These are phyloP conservation scores for Didymella pomorum DNA, from an alignment of 2,329 filamentous ascomycete genomes.

Conservation along the genomic window DNA sequence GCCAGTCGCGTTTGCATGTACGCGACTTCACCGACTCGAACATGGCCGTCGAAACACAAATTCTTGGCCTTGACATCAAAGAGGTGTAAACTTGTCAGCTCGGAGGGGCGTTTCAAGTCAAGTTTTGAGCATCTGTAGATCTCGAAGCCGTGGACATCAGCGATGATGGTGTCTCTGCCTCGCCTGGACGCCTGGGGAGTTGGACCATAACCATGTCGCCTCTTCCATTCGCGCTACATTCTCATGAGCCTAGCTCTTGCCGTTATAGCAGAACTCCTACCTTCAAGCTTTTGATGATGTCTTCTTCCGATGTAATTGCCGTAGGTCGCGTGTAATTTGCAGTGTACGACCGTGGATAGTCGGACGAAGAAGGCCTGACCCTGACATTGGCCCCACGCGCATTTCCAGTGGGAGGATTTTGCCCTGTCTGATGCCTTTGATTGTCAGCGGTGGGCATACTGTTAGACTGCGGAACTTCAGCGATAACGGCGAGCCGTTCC, in stretches of 20 bases:
- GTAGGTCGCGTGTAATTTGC: conserved; percentile 22
- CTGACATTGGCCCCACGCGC: neutral
- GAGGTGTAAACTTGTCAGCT: conserved; percentile 31
- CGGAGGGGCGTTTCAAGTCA: conserved; percentile 13
- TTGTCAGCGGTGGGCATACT: neutral
- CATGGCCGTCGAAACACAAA: conserved; percentile 39
- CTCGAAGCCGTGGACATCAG: conserved; percentile 37
- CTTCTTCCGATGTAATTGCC: conserved; percentile 15
- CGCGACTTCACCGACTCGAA: conserved; percentile 62
- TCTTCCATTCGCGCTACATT: conserved; percentile 19
- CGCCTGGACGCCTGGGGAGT: conserved; percentile 10
- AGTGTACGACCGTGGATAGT: conserved; percentile 25
- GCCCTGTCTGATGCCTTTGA: neutral
- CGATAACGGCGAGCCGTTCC: neutral
- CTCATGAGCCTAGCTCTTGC: neutral
- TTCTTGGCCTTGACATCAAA: conserved; percentile 29
- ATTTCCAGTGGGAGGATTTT: neutral
- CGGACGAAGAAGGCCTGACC: neutral
- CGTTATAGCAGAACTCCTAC: neutral
- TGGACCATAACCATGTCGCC: neutral
- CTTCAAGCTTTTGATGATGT: conserved; percentile 20
- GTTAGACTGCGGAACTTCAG: neutral
- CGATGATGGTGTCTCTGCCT: conserved; percentile 19
- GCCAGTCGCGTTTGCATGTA: conserved; percentile 67
- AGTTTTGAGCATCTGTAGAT: conserved; percentile 30